Base-by-base conservation (phyloP, 306 rosid genomes). In the Prunus campanulata region DNA sequence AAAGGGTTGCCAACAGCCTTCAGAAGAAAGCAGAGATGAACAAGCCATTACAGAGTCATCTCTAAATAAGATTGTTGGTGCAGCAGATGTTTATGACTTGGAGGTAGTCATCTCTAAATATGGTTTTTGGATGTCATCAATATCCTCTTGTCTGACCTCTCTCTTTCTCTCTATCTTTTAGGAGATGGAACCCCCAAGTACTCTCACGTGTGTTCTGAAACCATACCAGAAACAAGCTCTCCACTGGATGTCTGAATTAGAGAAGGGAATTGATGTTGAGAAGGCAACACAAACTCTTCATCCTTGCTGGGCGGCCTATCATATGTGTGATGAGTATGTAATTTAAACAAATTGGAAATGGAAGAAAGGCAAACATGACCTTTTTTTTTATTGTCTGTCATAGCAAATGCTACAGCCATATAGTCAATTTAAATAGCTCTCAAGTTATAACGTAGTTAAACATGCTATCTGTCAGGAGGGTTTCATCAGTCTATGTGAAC, bases 151-250 rank as follows among this genome's bases (percentile, higher is more conserved):
- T 4, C 29, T 48, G 14, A 67, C 8, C 14, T 32, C 56, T 47
- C 25, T 44, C 52, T n/a, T 0, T 51, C 14, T 49, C 55, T 49
- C 19, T 79, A 71, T 46, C 20, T 71, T 82, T 19, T 74, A 93
- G 98, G 98, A 91, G 87, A 85, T 81, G 88, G 91, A 88, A 69
- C 89, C 96, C 42, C 92, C 98, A 14, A 46, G 20, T 16, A 77
- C 87, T 39, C 82, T 93, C 51, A 64, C 65, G 66, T 91, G 98
- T 74, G 68, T 66, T 61, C 83, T 93, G 44, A 93, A 85, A 85
- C 87, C 96, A 68, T 93, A 93, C 88, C 98, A 93, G 87, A 93
- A 89, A 72, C 97, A 93, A 83, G 98, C 98, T 20, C 85, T 93
- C 22, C 77, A 74, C 73, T 93, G 98, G 98, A 91, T 93, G 98